Percentiles rank a stretch among this genome's conserved stretches.
phyloP scores from a whole-genome alignment of 306 rosid genomes.

The Sphenostylis stenocarpa region DNA sequence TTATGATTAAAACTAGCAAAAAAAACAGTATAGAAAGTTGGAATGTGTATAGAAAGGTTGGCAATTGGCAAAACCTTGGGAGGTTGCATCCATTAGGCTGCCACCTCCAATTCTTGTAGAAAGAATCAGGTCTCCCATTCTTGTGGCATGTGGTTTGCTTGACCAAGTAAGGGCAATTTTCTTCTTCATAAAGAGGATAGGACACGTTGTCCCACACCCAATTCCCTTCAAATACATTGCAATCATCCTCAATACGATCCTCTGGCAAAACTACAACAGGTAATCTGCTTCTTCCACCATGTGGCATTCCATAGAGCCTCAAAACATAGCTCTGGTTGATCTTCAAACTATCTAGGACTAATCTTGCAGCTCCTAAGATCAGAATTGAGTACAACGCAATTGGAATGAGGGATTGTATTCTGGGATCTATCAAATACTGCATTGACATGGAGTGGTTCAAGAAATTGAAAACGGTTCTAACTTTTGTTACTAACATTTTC shows the following conservation, averaged over 20 bases:
- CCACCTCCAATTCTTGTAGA: slow-evolving; percentile 91
- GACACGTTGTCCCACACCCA: slow-evolving; percentile 93
- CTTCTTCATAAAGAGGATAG: slow-evolving; percentile 69
- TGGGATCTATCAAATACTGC: slow-evolving; percentile 47
- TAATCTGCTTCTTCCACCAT: slow-evolving; percentile 35
- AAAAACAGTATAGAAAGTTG: not conserved
- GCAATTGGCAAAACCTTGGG: slow-evolving; percentile 54
- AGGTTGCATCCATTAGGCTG: slow-evolving; percentile 77
- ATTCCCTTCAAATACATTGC: slow-evolving; percentile 75
- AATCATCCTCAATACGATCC: slow-evolving; percentile 58
- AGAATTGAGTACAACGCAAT: slow-evolving; percentile 64
- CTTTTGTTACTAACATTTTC: slow-evolving; percentile 11
- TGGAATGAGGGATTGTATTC: slow-evolving; percentile 57
- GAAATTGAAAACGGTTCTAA: slow-evolving; percentile 1
- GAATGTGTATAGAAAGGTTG: not conserved
- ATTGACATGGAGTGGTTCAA: slow-evolving; percentile 37
- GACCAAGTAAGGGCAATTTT: slow-evolving; percentile 79
- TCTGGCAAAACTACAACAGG: slow-evolving; percentile 48
- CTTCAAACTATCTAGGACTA: slow-evolving; percentile 62
- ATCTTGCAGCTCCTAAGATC: slow-evolving; percentile 54
- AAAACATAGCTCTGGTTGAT: slow-evolving; percentile 47
- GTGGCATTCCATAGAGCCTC: slow-evolving; percentile 36
- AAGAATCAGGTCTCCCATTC: slow-evolving; percentile 90
- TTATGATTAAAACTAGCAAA: not conserved
- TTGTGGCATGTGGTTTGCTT: slow-evolving; percentile 82